These are phyloP conservation scores for Chrysoporthe puriensis DNA, from an alignment of 2,329 filamentous ascomycete species.

Conservation along the genomic window DNA sequence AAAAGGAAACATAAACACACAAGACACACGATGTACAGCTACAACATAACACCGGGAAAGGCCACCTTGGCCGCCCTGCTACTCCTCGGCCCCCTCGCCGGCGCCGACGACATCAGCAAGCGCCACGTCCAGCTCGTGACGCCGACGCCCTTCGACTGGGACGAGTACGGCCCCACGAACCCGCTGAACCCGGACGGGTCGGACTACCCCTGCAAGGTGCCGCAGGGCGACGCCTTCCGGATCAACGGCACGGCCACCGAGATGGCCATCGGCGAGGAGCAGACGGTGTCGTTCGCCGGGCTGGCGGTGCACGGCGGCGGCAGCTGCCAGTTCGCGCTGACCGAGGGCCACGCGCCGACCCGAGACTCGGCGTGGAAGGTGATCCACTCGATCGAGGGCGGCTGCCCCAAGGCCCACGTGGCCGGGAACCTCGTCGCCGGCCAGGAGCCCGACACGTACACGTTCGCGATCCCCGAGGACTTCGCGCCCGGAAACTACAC, in stretches of 20 bases:
- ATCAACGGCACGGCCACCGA: slow-evolving; percentile 49
- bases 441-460: slow-evolving; percentile 50
- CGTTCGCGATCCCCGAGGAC: slow-evolving; percentile 61
- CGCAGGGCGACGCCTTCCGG: slow-evolving; percentile 42
- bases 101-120: slow-evolving; percentile 1
- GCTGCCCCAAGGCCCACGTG: slow-evolving; percentile 62
- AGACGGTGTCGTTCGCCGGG: slow-evolving; percentile 60
- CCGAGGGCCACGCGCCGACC: slow-evolving; percentile 58
- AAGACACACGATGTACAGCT: neutral
- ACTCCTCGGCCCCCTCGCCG: neutral
- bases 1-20: too few relatives aligned
- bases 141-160: slow-evolving; percentile 57
- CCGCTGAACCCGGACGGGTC: slow-evolving; percentile 59
- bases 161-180: slow-evolving; percentile 51
- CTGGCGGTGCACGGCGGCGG: slow-evolving; percentile 72
- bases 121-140: slow-evolving; percentile 63
- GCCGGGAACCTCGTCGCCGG: slow-evolving; percentile 52
- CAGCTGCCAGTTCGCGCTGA: slow-evolving; percentile 62
- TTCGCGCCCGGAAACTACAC: slow-evolving; percentile 67
- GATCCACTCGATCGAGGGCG: slow-evolving; percentile 71
- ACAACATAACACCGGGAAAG: neutral
- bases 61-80: neutral
- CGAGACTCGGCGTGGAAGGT: slow-evolving; percentile 67
- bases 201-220: slow-evolving; percentile 73
- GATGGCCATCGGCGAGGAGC: slow-evolving; percentile 58